Percentiles rank a stretch among this genome's conserved stretches.
Conservation (phyloP, 805 yeast genomes). For the Spencermartinsiella europaea region DNA sequence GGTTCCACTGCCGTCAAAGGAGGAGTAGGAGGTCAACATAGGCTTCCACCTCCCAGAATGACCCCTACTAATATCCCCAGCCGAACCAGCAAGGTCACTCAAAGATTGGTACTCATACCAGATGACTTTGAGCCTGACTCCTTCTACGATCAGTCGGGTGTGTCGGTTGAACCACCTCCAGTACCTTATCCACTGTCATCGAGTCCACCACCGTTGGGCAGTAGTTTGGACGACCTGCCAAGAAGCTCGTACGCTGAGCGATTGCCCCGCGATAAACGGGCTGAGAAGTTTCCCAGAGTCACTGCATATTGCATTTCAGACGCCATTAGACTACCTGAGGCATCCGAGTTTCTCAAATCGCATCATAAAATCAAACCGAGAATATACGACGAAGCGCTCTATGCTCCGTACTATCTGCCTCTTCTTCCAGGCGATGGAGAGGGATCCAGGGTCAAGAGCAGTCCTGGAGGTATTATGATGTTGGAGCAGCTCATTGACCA, state of each 20-base stretch:
- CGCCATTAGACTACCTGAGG: constrained; percentile 59
- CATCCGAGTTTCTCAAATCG: constrained; percentile 57
- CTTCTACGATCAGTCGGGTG: constrained; percentile 23
- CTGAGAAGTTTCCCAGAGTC: constrained; percentile 68
- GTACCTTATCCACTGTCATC: too few species aligned
- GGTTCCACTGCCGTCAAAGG: not conserved
- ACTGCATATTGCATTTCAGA: constrained; percentile 92
- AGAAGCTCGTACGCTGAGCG: constrained; percentile 30
- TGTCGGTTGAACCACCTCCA: constrained; percentile 25
- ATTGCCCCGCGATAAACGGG: constrained; percentile 45
- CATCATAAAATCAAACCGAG: constrained; percentile 83
- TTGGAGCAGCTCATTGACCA: constrained; percentile 77
- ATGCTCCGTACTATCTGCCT: constrained; percentile 85
- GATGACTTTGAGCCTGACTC: constrained; percentile 30
- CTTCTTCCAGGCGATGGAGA: constrained; percentile 66
- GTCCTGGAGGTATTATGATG: constrained; percentile 37
- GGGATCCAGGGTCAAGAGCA: constrained; percentile 32
- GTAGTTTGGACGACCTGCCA: constrained; percentile 36
- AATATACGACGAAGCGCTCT: constrained; percentile 86
- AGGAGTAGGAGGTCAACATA: not conserved
- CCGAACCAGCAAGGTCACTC: constrained; percentile 81
- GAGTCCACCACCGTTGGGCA: constrained; percentile 4
- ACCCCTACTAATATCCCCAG: constrained; percentile 28
- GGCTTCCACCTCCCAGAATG: constrained; percentile 11
- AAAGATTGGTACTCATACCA: constrained; percentile 81